phyloP scores from a whole-genome alignment of 1,139 yeast genomes.

The Saccharomycopsis crataegensis region DNA sequence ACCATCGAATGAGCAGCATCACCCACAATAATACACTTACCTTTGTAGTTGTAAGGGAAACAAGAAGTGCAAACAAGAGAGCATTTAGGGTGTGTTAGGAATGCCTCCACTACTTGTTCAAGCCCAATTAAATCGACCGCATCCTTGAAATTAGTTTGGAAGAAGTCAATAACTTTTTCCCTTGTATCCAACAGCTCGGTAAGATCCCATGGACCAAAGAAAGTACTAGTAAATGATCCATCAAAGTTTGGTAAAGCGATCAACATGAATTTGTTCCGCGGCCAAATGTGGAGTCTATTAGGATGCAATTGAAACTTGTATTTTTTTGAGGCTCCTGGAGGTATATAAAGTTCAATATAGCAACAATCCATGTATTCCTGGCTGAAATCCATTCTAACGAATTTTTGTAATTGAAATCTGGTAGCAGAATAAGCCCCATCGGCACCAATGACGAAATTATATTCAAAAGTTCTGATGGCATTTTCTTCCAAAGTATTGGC shows the following conservation, averaged over 20 bases:
- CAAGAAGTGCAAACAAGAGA: slow-evolving; percentile 64
- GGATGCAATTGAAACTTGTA: slow-evolving; percentile 40
- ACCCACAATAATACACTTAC: slow-evolving; percentile 65
- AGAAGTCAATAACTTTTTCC: slow-evolving; percentile 45
- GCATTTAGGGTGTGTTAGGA: slow-evolving; percentile 61
- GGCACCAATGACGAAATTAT: slow-evolving; percentile 68
- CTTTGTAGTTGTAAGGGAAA: slow-evolving; percentile 60
- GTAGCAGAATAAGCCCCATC: slow-evolving; percentile 83
- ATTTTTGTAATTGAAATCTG: slow-evolving; percentile 61
- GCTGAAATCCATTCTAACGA: slow-evolving; percentile 57
- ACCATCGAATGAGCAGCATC: slow-evolving; percentile 98
- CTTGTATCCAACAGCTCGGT: slow-evolving; percentile 46
- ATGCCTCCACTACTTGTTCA: slow-evolving; percentile 44
- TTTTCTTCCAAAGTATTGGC: slow-evolving; percentile 15
- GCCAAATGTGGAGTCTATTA: slow-evolving; percentile 90
- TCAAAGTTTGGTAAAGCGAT: slow-evolving; percentile 82
- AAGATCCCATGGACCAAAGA: slow-evolving; percentile 76
- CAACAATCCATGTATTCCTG: slow-evolving; percentile 83
- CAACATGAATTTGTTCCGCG: slow-evolving; percentile 77
- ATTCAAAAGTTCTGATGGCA: slow-evolving; percentile 22
- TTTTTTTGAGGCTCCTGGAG: slow-evolving; percentile 35
- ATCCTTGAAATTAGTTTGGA: slow-evolving; percentile 60
- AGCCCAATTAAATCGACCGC: slow-evolving; percentile 64
- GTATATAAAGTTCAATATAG: slow-evolving; percentile 73
- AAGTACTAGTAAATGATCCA: slow-evolving; percentile 84